A percentile compares a stretch with the other conserved stretches of the same genome.
These are phyloP conservation scores for Platismatia glauca DNA, from an alignment of 495 filamentous ascomycete genomes.

Conservation along the genomic window DNA sequence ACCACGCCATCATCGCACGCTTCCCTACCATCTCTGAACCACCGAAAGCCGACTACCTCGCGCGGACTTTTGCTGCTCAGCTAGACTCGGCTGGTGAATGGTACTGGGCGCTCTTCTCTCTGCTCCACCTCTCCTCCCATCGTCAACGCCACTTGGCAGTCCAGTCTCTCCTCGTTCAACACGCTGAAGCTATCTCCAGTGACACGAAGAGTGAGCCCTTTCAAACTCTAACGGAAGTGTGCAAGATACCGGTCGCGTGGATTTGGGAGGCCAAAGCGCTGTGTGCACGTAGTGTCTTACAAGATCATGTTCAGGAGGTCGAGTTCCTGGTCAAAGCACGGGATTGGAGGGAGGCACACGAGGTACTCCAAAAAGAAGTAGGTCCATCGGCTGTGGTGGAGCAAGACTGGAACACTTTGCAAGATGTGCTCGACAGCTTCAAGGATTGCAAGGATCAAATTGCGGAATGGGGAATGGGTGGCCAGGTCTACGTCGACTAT, in stretches of 20 bases:
- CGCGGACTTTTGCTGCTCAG: conserved; percentile 61
- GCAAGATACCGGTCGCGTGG: conserved; percentile 65
- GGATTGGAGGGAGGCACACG: conserved; percentile 72
- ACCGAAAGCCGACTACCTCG: conserved; percentile 52
- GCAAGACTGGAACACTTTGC: conserved; percentile 57
- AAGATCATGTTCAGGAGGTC: conserved; percentile 57
- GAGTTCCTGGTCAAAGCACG: conserved; percentile 66
- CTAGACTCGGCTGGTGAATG: conserved; percentile 61
- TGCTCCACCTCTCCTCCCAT: conserved; percentile 63
- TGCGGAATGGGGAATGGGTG: conserved; percentile 64
- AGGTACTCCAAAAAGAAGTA: conserved; percentile 66
- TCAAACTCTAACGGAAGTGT: conserved; percentile 46
- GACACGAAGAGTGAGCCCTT: conserved; percentile 45
- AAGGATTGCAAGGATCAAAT: conserved; percentile 39
- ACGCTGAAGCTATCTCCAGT: conserved; percentile 47
- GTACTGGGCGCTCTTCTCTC: conserved; percentile 60
- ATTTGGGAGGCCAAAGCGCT: conserved; percentile 83
- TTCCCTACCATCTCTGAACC: conserved; percentile 33
- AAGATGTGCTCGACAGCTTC: conserved; percentile 59
- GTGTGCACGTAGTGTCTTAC: conserved; percentile 57
- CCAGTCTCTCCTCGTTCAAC: conserved; percentile 42
- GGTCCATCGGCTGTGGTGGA: conserved; percentile 73
- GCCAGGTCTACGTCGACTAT: conserved; percentile 75
- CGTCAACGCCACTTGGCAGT: conserved; percentile 56
- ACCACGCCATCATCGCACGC: conserved; percentile 47